A percentile compares a stretch with the other conserved stretches of the same genome.
phyloP scores from a whole-genome alignment of 768 basidiomycete genomes.

The Pulveroboletus frians region DNA sequence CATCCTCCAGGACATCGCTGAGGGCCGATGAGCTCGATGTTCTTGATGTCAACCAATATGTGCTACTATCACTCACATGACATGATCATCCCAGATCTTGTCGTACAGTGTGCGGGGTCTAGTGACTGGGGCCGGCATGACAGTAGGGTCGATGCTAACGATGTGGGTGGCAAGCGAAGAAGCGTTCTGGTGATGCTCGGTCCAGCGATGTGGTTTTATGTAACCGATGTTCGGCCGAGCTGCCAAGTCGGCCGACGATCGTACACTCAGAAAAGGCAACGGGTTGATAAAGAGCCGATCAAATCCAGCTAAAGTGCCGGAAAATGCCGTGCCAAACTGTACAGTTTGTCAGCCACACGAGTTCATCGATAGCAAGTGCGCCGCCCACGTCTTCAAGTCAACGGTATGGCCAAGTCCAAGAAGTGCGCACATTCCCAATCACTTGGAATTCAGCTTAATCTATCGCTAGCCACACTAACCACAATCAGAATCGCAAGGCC shows the following conservation, averaged over 20 bases:
- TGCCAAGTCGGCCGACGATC: constrained; percentile 10
- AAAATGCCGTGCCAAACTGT: constrained; percentile 22
- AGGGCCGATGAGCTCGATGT: constrained; percentile 6
- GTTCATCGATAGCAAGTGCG: background rate
- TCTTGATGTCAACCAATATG: constrained; percentile 6
- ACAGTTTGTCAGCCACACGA: constrained; percentile 35
- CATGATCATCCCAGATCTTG: constrained; percentile 97
- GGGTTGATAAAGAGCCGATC: too few species aligned
- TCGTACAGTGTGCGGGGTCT: constrained; percentile 90
- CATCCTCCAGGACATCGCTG: constrained; percentile 71
- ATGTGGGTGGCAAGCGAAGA: constrained; percentile 1
- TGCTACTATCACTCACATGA: constrained; percentile 54
- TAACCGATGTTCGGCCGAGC: constrained; percentile 13
- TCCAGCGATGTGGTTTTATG: constrained; percentile 1
- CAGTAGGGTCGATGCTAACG: background rate
- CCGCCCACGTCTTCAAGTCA: constrained; percentile 9
- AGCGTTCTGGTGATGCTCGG: background rate
- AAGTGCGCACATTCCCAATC: constrained; percentile 52
- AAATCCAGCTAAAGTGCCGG: constrained; percentile 17
- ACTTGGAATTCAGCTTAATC: constrained; percentile 12
- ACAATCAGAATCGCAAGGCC: constrained; percentile 96
- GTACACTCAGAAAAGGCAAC: background rate
- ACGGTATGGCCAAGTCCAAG: constrained; percentile 94
- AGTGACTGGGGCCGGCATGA: constrained; percentile 53
- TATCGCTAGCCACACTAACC: constrained; percentile 71